Percentiles rank a stretch among this genome's conserved stretches.
Evolutionary conservation across 495 filamentous ascomycete genomes (phyloP).

Genomic region (Barbatosphaeria neglecta): DNA sequence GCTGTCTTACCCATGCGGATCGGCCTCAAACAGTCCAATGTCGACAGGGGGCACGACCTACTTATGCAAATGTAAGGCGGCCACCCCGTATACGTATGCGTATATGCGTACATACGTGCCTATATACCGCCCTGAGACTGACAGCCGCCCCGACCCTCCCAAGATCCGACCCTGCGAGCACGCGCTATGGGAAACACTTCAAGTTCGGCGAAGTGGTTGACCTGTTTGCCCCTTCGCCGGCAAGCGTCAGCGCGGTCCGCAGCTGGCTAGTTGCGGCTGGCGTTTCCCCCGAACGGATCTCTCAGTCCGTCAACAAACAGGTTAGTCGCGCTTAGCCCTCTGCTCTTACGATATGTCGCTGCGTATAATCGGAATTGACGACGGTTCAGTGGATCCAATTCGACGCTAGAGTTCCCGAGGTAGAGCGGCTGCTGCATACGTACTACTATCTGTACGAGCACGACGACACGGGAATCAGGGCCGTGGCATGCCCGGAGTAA

Average conservation of each 20-base stretch:
- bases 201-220: constrained; percentile 33
- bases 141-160: constrained; percentile 17
- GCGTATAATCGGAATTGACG: neutral
- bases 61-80: constrained; percentile 23
- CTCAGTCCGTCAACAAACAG: constrained; percentile 10
- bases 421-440: constrained; percentile 42
- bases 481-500: constrained; percentile 20
- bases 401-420: constrained; percentile 39
- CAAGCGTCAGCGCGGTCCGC: constrained; percentile 26
- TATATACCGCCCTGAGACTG: neutral
- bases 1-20: constrained; percentile 15
- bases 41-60: constrained; percentile 11
- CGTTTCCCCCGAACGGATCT: constrained; percentile 19
- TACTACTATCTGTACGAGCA: constrained; percentile 47
- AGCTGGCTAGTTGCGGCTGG: constrained; percentile 39
- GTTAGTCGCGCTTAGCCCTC: neutral
- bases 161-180: constrained; percentile 58
- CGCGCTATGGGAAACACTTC: constrained; percentile 41
- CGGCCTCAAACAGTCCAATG: constrained; percentile 13
- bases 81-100: neutral
- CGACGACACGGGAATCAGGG: constrained; percentile 10
- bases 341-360: neutral
- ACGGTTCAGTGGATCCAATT: constrained; percentile 35
- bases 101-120: too few relatives aligned
- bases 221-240: constrained; percentile 33